Evolutionary conservation across 164 flowering plant genomes (phyloP).

Genomic region (Kalanchoe fedtschenkoi): DNA sequence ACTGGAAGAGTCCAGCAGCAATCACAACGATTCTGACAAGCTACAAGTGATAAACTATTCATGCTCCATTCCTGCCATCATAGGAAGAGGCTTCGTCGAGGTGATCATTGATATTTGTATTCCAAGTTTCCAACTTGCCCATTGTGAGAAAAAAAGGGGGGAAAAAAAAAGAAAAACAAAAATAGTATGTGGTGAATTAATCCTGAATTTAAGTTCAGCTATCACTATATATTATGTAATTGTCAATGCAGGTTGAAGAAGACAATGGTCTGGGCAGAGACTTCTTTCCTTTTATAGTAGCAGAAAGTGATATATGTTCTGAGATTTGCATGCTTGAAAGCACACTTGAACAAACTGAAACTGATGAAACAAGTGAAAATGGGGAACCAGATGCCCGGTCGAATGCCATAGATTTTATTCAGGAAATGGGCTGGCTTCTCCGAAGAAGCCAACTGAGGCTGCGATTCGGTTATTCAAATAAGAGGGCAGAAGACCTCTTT

Average conservation of each 20-base stretch:
- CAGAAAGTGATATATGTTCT: slow-evolving; percentile 45
- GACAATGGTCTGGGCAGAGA: slow-evolving; percentile 36
- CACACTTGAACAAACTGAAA: slow-evolving; percentile 21
- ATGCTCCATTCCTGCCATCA: slow-evolving; percentile 27
- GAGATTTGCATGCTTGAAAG: slow-evolving; percentile 39
- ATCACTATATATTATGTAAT: background rate
- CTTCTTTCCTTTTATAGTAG: slow-evolving; percentile 46
- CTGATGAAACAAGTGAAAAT: slow-evolving; percentile 7
- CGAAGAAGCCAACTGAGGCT: slow-evolving; percentile 26
- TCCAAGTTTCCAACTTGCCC: background rate
- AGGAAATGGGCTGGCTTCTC: slow-evolving; percentile 44
- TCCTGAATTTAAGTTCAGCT: background rate
- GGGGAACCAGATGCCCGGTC: slow-evolving; percentile 20
- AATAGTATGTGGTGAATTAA: no score
- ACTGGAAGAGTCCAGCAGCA: slow-evolving; percentile 12
- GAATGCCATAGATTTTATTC: slow-evolving; percentile 32
- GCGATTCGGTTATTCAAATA: slow-evolving; percentile 21
- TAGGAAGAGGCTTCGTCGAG: slow-evolving; percentile 54
- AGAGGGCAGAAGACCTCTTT: slow-evolving; percentile 18
- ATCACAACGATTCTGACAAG: slow-evolving; percentile 20
- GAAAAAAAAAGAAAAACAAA: no score
- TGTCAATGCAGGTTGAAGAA: slow-evolving; percentile 38
- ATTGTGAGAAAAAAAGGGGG: background rate
- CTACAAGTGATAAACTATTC: slow-evolving; percentile 22
- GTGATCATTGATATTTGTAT: slow-evolving; percentile 15